phyloP scores from a whole-genome alignment of 768 basidiomycete genomes.

The Astraeus odoratus region DNA sequence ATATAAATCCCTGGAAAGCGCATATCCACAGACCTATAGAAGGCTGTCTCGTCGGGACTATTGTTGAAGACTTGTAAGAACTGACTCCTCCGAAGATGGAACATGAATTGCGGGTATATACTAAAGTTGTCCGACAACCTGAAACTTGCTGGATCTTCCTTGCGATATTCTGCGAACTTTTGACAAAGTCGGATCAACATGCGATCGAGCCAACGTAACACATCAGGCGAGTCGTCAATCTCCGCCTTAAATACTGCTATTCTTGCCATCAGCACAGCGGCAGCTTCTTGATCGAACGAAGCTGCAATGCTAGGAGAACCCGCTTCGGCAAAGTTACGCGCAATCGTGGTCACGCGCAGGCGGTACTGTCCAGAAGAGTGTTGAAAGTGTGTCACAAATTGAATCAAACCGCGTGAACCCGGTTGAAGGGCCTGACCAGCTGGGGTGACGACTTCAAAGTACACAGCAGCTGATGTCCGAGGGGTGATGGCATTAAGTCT shows the following conservation, averaged over 20 bases:
- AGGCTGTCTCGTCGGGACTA: slow-evolving; percentile 98
- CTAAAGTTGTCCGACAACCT: slow-evolving; percentile 91
- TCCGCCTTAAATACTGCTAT: slow-evolving; percentile 99
- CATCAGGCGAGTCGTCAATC: slow-evolving; percentile 96
- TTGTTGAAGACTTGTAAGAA: slow-evolving; percentile 99
- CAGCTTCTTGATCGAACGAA: slow-evolving; percentile 96
- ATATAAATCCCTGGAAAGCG: slow-evolving; percentile 1
- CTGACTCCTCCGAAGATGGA: slow-evolving; percentile 94
- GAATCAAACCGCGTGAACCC: slow-evolving; percentile 89
- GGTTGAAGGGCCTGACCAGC: slow-evolving; percentile 89
- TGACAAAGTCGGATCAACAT: slow-evolving; percentile 99
- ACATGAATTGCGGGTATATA: slow-evolving; percentile 99
- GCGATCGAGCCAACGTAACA: slow-evolving; percentile 92
- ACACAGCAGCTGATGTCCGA: slow-evolving; percentile 82
- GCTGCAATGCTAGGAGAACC: slow-evolving; percentile 91
- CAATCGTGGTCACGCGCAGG: slow-evolving; percentile 95
- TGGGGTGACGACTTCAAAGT: slow-evolving; percentile 98
- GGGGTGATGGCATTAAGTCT: slow-evolving; percentile 90
- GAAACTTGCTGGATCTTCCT: slow-evolving; percentile 95
- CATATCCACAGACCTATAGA: slow-evolving; percentile 68
- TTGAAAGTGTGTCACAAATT: slow-evolving; percentile 98
- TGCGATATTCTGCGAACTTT: slow-evolving; percentile 98
- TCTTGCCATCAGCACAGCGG: slow-evolving; percentile 96
- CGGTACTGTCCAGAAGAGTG: slow-evolving; percentile 94
- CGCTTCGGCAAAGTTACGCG: slow-evolving; percentile 95